phyloP scores from a whole-genome alignment of 2,329 filamentous ascomycete genomes.

The Aspergillus tubingensis region DNA sequence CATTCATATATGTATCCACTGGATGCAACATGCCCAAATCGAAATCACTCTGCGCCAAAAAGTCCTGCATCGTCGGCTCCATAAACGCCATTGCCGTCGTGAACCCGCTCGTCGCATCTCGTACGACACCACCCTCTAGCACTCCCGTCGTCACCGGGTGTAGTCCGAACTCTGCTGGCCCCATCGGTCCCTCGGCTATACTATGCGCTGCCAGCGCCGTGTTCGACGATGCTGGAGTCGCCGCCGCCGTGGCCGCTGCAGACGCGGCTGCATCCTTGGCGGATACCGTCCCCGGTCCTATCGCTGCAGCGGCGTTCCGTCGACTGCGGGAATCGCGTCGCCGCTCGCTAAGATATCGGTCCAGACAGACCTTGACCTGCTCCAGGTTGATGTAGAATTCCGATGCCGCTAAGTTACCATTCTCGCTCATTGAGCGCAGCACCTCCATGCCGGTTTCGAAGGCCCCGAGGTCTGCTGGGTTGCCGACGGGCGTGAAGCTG shows the following conservation, averaged over 20 bases:
- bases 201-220: neutral
- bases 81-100: slow-evolving; percentile 42
- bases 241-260: neutral
- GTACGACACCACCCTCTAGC: neutral
- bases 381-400: slow-evolving; percentile 39
- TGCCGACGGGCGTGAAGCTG: slow-evolving; percentile 37
- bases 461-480: slow-evolving; percentile 30
- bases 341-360: slow-evolving; percentile 21
- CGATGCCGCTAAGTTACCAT: slow-evolving; percentile 38
- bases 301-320: neutral
- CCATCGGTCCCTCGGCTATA: neutral
- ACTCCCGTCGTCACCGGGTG: neutral
- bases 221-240: neutral
- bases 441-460: slow-evolving; percentile 38
- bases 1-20: slow-evolving; percentile 38
- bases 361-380: slow-evolving; percentile 35
- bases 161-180: neutral
- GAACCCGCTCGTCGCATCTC: slow-evolving; percentile 26
- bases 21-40: slow-evolving; percentile 38
- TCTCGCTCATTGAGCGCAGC: slow-evolving; percentile 36
- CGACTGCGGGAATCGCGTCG: neutral
- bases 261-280: neutral
- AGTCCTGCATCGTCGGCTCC: slow-evolving; percentile 44
- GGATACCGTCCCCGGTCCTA: neutral
- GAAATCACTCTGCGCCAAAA: slow-evolving; percentile 41